Evolutionary conservation across 345 rosid genomes (phyloP).

Genomic region (Salix purpurea): DNA sequence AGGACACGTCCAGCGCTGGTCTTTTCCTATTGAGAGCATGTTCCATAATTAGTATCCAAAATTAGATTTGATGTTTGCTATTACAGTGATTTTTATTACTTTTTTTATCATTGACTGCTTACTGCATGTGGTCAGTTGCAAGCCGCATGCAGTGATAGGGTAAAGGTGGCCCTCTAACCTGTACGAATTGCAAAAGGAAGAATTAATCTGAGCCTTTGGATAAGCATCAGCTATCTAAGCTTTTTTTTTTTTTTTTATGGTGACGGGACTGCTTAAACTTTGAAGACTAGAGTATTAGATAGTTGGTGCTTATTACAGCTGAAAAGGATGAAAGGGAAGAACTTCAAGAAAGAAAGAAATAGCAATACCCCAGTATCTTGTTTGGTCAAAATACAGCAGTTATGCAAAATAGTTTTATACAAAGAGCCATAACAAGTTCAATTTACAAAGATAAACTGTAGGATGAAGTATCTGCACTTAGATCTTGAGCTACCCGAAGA

Average conservation of each 20-base stretch:
- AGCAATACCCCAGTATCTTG: neutral
- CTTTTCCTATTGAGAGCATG: no score
- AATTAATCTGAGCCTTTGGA: neutral
- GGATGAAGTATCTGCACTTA: conserved; percentile 46
- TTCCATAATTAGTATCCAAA: no score
- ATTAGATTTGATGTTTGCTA: neutral
- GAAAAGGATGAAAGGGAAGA: neutral
- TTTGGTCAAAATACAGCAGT: neutral
- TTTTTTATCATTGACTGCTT: neutral
- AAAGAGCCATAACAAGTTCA: neutral
- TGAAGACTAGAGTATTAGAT: neutral
- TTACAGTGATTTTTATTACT: neutral
- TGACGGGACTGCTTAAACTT: neutral
- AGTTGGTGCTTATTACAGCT: neutral
- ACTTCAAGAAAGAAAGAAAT: neutral
- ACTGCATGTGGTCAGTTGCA: no score
- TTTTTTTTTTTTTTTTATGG: neutral
- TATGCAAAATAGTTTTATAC: neutral
- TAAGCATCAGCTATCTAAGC: neutral
- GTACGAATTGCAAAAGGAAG: neutral
- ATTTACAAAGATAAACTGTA: conserved; percentile 31
- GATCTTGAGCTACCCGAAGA: conserved; percentile 53
- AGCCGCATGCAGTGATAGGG: neutral
- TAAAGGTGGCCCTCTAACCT: neutral
- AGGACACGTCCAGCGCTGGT: no score